Evolutionary conservation across 2,329 filamentous ascomycete genomes (phyloP).

Genomic region (Cladosporium sp.): DNA sequence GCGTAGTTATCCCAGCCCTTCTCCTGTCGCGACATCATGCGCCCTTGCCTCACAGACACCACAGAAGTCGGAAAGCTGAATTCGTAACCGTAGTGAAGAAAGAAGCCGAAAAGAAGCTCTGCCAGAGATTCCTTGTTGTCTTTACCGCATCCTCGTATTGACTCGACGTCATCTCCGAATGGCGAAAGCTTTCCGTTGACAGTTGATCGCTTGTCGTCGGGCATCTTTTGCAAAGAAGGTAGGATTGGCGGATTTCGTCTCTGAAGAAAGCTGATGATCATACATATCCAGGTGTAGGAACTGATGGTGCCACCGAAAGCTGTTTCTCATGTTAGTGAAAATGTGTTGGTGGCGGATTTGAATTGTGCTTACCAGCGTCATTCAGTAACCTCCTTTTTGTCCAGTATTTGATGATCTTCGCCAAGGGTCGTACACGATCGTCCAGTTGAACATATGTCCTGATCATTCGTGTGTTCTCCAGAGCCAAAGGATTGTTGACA

Average conservation of each 20-base stretch:
- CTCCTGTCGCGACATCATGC: slow-evolving; percentile 74
- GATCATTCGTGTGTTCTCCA: slow-evolving; percentile 98
- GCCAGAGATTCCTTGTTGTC: slow-evolving; percentile 82
- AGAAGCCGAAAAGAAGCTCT: slow-evolving; percentile 91
- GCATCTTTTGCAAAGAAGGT: slow-evolving; percentile 77
- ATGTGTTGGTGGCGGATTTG: neutral
- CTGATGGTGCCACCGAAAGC: slow-evolving; percentile 92
- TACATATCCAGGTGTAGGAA: slow-evolving; percentile 98
- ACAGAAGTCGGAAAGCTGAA: slow-evolving; percentile 84
- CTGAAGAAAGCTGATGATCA: slow-evolving; percentile 96
- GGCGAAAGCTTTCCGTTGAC: slow-evolving; percentile 69
- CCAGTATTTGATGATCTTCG: slow-evolving; percentile 98
- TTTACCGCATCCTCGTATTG: slow-evolving; percentile 71
- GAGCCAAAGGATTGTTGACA: slow-evolving; percentile 91
- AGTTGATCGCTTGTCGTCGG: slow-evolving; percentile 62
- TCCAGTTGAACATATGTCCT: slow-evolving; percentile 95
- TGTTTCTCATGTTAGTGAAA: slow-evolving; percentile 42
- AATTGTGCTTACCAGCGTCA: slow-evolving; percentile 76
- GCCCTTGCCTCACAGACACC: slow-evolving; percentile 82
- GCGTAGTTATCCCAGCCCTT: slow-evolving; percentile 76
- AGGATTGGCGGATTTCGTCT: slow-evolving; percentile 80
- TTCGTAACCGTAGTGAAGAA: slow-evolving; percentile 91
- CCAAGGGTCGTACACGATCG: slow-evolving; percentile 82
- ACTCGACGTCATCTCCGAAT: slow-evolving; percentile 84
- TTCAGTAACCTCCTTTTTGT: slow-evolving; percentile 90